Conservation (phyloP, 2,329 filamentous ascomycete genomes). For the Sporothrix protearum region DNA sequence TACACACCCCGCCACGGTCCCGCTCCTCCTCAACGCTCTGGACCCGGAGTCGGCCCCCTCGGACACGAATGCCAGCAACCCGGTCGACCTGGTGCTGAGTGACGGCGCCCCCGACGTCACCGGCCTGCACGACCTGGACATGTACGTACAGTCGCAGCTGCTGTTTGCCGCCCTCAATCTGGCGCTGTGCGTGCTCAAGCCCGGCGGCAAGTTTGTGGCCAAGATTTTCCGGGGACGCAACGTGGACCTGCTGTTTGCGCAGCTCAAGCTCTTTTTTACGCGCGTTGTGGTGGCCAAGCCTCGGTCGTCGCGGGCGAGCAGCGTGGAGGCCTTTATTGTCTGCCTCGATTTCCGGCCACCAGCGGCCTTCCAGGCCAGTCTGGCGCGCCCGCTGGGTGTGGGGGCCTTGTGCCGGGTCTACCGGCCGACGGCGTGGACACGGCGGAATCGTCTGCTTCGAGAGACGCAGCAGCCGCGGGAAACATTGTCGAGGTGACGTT, state of each 20-base stretch:
- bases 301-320: slow-evolving; percentile 88
- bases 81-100: slow-evolving; percentile 89
- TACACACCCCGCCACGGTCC: slow-evolving; percentile 92
- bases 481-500: slow-evolving; percentile 48
- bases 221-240: slow-evolving; percentile 96
- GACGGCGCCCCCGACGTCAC: slow-evolving; percentile 97
- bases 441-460: not conserved
- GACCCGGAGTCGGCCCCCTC: slow-evolving; percentile 56
- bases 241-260: slow-evolving; percentile 91
- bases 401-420: slow-evolving; percentile 43
- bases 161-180: slow-evolving; percentile 93
- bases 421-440: not conserved
- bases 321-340: slow-evolving; percentile 94
- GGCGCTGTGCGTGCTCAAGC: slow-evolving; percentile 78
- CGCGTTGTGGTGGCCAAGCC: slow-evolving; percentile 90
- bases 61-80: slow-evolving; percentile 53
- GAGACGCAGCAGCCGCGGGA: slow-evolving; percentile 30
- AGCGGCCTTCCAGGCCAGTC: slow-evolving; percentile 66
- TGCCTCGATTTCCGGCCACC: slow-evolving; percentile 86
- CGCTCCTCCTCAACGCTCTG: slow-evolving; percentile 78
- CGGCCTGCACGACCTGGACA: slow-evolving; percentile 93
- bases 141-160: slow-evolving; percentile 94
- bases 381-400: slow-evolving; percentile 71
- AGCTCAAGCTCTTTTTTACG: slow-evolving; percentile 87
- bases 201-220: slow-evolving; percentile 92